A percentile compares a stretch with the other conserved stretches of the same genome.
Evolutionary conservation across 2,329 filamentous ascomycete genomes (phyloP).

Genomic region (Trichoderma lentiforme): DNA sequence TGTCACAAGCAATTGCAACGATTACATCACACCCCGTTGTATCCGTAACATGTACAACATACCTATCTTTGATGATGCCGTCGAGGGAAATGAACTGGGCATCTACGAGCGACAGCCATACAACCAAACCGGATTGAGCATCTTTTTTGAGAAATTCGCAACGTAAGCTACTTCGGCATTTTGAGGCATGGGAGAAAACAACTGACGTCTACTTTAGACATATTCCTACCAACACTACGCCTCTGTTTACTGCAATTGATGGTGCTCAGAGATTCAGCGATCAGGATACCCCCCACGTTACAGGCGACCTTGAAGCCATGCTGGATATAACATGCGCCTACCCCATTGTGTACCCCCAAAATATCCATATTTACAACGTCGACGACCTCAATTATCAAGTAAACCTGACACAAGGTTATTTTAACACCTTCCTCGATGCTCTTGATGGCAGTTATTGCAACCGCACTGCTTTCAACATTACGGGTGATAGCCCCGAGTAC

Average conservation of each 20-base stretch:
- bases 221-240: neutral
- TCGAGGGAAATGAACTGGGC: neutral
- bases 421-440: constrained; percentile 40
- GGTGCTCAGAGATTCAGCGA: neutral
- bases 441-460: constrained; percentile 43
- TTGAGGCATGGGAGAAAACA: neutral
- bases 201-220: neutral
- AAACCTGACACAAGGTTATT: constrained; percentile 18
- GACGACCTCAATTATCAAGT: neutral
- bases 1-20: neutral
- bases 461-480: constrained; percentile 27
- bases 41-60: neutral
- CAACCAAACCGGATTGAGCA: neutral
- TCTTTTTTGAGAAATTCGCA: neutral
- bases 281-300: neutral
- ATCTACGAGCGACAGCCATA: neutral
- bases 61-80: neutral
- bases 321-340: constrained; percentile 49
- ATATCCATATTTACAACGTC: constrained; percentile 40
- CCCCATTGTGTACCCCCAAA: constrained; percentile 50
- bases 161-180: neutral
- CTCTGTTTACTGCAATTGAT: neutral
- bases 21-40: neutral
- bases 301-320: constrained; percentile 36
- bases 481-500: constrained; percentile 29